Evolutionary conservation across 179 eudicot genomes (phyloP).

Genomic region (Silene coronaria): DNA sequence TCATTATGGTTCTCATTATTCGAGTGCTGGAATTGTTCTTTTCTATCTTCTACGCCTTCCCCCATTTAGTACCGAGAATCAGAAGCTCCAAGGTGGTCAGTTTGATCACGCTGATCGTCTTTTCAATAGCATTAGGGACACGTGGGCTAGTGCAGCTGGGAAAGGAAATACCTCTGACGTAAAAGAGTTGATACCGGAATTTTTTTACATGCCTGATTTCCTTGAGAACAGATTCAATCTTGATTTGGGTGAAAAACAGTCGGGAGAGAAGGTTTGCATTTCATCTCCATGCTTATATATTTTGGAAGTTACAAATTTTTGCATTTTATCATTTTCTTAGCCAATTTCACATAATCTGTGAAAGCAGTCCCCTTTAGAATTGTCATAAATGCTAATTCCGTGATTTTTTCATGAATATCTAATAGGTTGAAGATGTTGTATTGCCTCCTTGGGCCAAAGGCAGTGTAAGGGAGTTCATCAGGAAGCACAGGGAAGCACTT

Average conservation of each 20-base stretch:
- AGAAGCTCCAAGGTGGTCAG: slow-evolving; percentile 98
- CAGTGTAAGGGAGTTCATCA: slow-evolving; percentile 86
- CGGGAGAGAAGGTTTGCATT: slow-evolving; percentile 86
- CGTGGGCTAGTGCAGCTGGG: slow-evolving; percentile 98
- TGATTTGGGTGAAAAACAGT: slow-evolving; percentile 95
- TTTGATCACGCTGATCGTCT: slow-evolving; percentile 99
- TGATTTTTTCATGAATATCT: slow-evolving; percentile 20
- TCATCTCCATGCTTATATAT: not conserved
- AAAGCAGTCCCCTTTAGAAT: not conserved
- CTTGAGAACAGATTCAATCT: slow-evolving; percentile 86
- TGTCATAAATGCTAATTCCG: not conserved
- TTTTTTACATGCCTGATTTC: slow-evolving; percentile 96
- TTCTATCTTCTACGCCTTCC: slow-evolving; percentile 93
- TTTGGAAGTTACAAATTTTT: no score
- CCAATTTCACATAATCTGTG: not conserved
- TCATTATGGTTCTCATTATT: slow-evolving; percentile 98
- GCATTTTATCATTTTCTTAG: not conserved
- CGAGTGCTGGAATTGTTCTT: slow-evolving; percentile 99
- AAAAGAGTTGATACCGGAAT: slow-evolving; percentile 95
- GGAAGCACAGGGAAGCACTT: slow-evolving; percentile 87
- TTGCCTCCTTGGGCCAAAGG: slow-evolving; percentile 98
- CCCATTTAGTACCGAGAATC: slow-evolving; percentile 88
- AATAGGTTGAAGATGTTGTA: slow-evolving; percentile 79
- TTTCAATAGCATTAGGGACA: slow-evolving; percentile 79
- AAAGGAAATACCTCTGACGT: slow-evolving; percentile 98